Percentiles rank a stretch among this genome's conserved stretches.
phyloP scores from a whole-genome alignment of 176 grass and related monocot genomes.

The Microstegium vimineum region DNA sequence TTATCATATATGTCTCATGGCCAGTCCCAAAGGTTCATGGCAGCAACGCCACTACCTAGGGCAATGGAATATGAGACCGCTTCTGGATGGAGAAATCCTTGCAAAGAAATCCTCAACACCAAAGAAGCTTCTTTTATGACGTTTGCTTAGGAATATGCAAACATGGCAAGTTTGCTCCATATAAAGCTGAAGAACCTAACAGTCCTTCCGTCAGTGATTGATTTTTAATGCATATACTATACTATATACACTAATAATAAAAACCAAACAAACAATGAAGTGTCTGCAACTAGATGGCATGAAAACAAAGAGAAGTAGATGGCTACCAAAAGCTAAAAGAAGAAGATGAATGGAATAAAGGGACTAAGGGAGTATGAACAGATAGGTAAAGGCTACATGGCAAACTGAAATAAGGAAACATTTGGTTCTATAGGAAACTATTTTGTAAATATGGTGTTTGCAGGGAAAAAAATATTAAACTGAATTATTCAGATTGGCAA shows the following conservation, averaged over 20 bases:
- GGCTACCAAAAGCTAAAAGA: neutral
- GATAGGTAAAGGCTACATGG: neutral
- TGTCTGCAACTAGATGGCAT: neutral
- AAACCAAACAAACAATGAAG: neutral
- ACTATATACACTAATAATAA: neutral
- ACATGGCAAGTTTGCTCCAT: slow-evolving; percentile 44
- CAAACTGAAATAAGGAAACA: neutral
- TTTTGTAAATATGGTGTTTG: neutral
- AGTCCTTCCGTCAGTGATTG: neutral
- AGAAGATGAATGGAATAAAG: neutral
- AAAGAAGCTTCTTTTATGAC: slow-evolving; percentile 36
- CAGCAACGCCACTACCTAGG: slow-evolving; percentile 45
- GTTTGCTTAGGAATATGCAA: slow-evolving; percentile 58
- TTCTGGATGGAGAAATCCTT: slow-evolving; percentile 28
- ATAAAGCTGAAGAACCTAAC: neutral
- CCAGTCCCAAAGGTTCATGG: slow-evolving; percentile 52
- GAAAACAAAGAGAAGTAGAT: neutral
- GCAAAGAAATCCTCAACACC: slow-evolving; percentile 20
- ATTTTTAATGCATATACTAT: neutral
- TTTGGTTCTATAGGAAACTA: neutral
- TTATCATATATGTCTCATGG: slow-evolving; percentile 73
- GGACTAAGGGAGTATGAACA: neutral
- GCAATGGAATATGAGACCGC: slow-evolving; percentile 68
- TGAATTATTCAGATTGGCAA: neutral
- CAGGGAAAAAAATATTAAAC: neutral